Evolutionary conservation across 202 grass and related monocot species (phyloP).

Genomic region (Carex sylvatica): DNA sequence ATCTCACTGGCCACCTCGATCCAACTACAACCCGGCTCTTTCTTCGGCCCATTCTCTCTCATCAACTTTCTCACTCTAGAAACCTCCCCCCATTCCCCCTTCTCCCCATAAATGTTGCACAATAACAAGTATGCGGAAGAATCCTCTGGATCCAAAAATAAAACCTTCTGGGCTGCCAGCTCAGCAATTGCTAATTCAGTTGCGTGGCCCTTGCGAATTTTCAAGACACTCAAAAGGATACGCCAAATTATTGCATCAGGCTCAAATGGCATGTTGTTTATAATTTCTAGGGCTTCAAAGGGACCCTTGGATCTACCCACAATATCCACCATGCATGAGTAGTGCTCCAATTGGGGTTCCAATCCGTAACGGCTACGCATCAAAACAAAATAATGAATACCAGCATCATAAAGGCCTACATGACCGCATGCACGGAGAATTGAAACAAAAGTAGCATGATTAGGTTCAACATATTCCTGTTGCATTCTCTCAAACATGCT

Average conservation of each 20-base stretch:
- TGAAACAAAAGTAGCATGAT: conserved; percentile 75
- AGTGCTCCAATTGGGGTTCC: conserved; percentile 80
- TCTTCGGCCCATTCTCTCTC: conserved; percentile 67
- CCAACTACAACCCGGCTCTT: conserved; percentile 95
- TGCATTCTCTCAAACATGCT: conserved; percentile 83
- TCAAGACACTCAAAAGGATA: conserved; percentile 66
- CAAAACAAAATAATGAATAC: conserved; percentile 57
- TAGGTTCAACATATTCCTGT: conserved; percentile 59
- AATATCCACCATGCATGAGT: conserved; percentile 90
- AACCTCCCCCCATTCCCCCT: conserved; percentile 64
- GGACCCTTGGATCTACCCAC: conserved; percentile 62
- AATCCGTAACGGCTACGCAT: conserved; percentile 57
- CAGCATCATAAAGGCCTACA: conserved; percentile 67
- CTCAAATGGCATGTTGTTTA: conserved; percentile 70
- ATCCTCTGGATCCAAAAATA: conserved; percentile 61
- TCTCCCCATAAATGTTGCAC: conserved; percentile 72
- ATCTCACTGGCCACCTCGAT: conserved; percentile 70
- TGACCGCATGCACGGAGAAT: conserved; percentile 85
- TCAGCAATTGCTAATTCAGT: conserved; percentile 67
- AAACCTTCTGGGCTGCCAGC: conserved; percentile 54
- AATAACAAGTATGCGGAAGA: conserved; percentile 80
- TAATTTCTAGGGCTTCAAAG: conserved; percentile 56
- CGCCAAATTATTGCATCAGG: conserved; percentile 88
- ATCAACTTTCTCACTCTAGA: conserved; percentile 71
- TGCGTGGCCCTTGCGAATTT: conserved; percentile 38